Evolutionary conservation across 192 early-diverging fungal species (phyloP).

Genomic region (Endogone sp.): DNA sequence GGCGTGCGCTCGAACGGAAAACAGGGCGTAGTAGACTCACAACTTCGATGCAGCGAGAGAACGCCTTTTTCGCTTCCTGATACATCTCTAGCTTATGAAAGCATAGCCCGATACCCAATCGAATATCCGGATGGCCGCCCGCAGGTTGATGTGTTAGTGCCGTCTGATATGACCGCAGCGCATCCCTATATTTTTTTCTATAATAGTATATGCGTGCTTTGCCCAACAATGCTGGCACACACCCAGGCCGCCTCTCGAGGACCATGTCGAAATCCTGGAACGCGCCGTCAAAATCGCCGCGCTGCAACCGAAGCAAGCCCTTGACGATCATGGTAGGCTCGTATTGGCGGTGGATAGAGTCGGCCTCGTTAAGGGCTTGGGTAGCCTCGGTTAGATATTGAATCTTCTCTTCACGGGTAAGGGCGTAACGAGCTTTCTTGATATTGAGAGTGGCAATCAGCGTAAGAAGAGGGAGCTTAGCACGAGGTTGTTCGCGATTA

Average conservation of each 20-base stretch:
- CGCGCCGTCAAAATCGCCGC: constrained; percentile 52
- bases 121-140: constrained; percentile 55
- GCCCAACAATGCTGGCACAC: constrained; percentile 59
- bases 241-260: constrained; percentile 39
- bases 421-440: constrained; percentile 50
- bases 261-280: constrained; percentile 45
- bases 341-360: constrained; percentile 65
- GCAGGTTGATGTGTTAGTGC: constrained; percentile 57
- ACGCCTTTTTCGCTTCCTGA: constrained; percentile 64
- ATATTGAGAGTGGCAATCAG: constrained; percentile 74
- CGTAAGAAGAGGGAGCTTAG: constrained; percentile 67
- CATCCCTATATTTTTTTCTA: constrained; percentile 58
- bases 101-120: constrained; percentile 87
- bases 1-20: too few relatives aligned
- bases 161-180: constrained; percentile 74
- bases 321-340: constrained; percentile 70
- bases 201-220: constrained; percentile 60
- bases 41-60: constrained; percentile 21
- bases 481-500: constrained; percentile 35
- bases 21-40: too few relatives aligned
- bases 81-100: constrained; percentile 67
- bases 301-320: constrained; percentile 55
- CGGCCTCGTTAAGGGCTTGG: constrained; percentile 70
- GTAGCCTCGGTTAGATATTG: constrained; percentile 67
- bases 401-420: constrained; percentile 29